Evolutionary conservation across 2,329 filamentous ascomycete genomes (phyloP).

Genomic region (Botrytis fabae): DNA sequence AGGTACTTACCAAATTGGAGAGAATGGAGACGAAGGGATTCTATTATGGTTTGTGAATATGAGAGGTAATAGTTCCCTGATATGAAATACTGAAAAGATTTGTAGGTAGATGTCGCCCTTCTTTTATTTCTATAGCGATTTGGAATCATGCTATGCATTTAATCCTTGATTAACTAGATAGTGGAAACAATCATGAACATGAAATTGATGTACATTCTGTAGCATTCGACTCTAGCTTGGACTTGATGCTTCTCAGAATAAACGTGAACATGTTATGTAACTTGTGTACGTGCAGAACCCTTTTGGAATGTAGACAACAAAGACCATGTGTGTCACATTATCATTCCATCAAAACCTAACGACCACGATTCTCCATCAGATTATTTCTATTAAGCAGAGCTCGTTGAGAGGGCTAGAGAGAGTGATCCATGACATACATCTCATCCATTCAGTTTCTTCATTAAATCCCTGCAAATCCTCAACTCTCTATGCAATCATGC

Average conservation of each 20-base stretch:
- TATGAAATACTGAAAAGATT: no score
- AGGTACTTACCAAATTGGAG: neutral
- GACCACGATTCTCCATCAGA: neutral
- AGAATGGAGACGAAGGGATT: neutral
- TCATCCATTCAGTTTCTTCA: neutral
- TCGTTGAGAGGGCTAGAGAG: accelerated
- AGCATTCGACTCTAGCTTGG: neutral
- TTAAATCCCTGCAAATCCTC: neutral
- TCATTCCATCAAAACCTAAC: neutral
- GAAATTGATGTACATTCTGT: neutral
- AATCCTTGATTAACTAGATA: neutral
- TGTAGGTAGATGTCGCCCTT: no score
- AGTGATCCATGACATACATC: accelerated
- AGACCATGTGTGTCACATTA: neutral
- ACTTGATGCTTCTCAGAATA: neutral
- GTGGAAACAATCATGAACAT: neutral
- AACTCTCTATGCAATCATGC: neutral
- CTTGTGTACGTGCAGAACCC: neutral
- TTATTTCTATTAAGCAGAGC: neutral
- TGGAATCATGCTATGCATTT: neutral
- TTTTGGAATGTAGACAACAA: neutral
- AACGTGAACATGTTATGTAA: neutral
- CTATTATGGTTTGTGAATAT: neutral
- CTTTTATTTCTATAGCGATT: neutral
- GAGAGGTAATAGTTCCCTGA: neutral